Evolutionary conservation across 805 yeast genomes (phyloP).

Genomic region (Grigorovia jiainica): DNA sequence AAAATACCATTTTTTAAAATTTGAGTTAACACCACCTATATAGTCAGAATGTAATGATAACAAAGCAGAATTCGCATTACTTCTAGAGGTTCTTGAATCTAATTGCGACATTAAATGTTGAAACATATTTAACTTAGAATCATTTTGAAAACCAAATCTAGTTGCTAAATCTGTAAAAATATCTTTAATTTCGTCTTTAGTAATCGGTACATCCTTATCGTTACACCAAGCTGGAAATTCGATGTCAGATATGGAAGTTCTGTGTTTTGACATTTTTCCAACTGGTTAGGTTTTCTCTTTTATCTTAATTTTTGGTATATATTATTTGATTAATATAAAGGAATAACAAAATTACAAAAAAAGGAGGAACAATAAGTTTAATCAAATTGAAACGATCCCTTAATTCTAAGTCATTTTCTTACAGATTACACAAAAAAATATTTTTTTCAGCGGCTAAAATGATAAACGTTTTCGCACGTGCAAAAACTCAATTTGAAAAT

Average conservation of each 20-base stretch:
- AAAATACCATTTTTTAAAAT: slow-evolving; percentile 87
- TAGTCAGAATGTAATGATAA: slow-evolving; percentile 78
- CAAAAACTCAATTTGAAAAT: too few species aligned
- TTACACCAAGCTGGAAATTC: slow-evolving; percentile 31
- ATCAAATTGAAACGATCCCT: too few species aligned
- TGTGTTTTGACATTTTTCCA: slow-evolving; percentile 3
- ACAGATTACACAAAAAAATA: too few species aligned
- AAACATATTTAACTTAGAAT: slow-evolving; percentile 67
- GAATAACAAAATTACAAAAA: too few species aligned
- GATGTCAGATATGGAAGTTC: slow-evolving; percentile 13
- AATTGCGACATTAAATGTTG: slow-evolving; percentile 73
- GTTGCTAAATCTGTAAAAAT: slow-evolving; percentile 51
- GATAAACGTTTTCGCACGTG: too few species aligned
- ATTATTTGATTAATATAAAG: too few species aligned
- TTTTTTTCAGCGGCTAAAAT: too few species aligned
- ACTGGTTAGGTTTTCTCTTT: slow-evolving; percentile 1
- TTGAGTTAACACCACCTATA: slow-evolving; percentile 83
- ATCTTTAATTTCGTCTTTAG: slow-evolving; percentile 49
- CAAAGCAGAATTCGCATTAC: slow-evolving; percentile 62
- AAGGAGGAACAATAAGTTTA: too few species aligned
- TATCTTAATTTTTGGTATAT: neutral
- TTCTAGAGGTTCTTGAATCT: slow-evolving; percentile 80
- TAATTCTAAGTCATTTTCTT: too few species aligned
- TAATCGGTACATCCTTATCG: slow-evolving; percentile 57
- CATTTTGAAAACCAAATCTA: slow-evolving; percentile 77